These are phyloP conservation scores for Corylus heterophylla DNA, from an alignment of 306 rosid genomes.

Conservation along the genomic window DNA sequence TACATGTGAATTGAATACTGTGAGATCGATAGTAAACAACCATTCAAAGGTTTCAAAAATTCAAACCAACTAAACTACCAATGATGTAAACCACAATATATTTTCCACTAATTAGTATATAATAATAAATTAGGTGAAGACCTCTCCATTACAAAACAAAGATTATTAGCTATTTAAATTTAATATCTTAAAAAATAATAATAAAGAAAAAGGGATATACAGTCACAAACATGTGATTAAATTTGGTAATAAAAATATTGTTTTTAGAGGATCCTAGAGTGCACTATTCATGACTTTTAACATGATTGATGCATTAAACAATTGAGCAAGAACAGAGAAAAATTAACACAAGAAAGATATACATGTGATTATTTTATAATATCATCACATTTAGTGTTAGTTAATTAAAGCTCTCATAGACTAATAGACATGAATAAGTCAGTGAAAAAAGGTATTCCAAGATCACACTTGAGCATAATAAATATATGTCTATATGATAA, in stretches of 20 bases:
- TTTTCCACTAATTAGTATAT: constrained; percentile 9
- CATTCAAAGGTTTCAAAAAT: constrained; percentile 10
- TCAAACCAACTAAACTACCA: constrained; percentile 40
- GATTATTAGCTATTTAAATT: constrained; percentile 19
- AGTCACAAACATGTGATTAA: constrained; percentile 41
- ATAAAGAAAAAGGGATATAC: background rate
- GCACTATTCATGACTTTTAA: constrained; percentile 13
- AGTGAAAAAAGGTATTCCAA: background rate
- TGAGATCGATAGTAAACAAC: constrained; percentile 16
- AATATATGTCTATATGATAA: no score
- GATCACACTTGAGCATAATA: background rate
- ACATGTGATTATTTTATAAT: background rate
- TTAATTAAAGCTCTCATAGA: background rate
- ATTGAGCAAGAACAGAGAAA: background rate
- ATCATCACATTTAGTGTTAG: background rate
- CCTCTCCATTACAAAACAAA: constrained; percentile 32
- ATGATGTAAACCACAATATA: constrained; percentile 16
- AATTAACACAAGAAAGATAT: background rate
- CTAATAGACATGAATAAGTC: background rate
- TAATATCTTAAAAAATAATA: background rate
- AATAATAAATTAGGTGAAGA: constrained; percentile 26
- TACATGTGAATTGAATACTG: background rate
- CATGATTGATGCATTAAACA: constrained; percentile 24
- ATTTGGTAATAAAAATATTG: background rate
- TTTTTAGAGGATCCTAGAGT: constrained; percentile 23